These are phyloP conservation scores for Suhomyces bribrorum DNA, from an alignment of 1,139 yeast species.

Conservation along the genomic window DNA sequence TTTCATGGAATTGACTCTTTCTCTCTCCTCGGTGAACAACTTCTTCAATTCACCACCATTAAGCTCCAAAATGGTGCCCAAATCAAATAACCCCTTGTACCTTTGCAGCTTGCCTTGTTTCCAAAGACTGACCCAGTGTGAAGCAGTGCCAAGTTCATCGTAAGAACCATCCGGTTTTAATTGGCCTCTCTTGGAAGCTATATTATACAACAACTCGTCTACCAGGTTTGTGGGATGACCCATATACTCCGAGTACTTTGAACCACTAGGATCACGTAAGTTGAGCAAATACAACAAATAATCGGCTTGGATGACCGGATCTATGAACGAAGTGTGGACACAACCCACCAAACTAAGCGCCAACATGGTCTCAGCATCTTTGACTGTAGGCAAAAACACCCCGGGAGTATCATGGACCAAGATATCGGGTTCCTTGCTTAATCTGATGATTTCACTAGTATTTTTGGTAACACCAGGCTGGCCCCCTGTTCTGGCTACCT, in stretches of 20 bases:
- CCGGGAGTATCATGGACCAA: constrained; percentile 92
- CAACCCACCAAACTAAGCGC: constrained; percentile 76
- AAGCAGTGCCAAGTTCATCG: constrained; percentile 66
- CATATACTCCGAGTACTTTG: constrained; percentile 48
- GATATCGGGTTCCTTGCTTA: constrained; percentile 64
- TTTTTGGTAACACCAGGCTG: constrained; percentile 88
- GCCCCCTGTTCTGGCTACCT: constrained; percentile 85
- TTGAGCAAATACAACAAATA: constrained; percentile 76
- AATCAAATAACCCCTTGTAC: constrained; percentile 40
- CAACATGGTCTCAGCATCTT: constrained; percentile 69
- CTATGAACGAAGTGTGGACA: constrained; percentile 68
- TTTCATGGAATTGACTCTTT: constrained; percentile 30
- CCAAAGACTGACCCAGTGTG: constrained; percentile 69
- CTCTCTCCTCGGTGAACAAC: constrained; percentile 31
- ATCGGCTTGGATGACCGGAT: constrained; percentile 86
- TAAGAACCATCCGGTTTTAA: constrained; percentile 34
- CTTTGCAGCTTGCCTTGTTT: constrained; percentile 52
- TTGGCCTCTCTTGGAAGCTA: constrained; percentile 48
- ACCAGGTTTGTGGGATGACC: constrained; percentile 75
- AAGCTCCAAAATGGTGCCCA: constrained; percentile 34
- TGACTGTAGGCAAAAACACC: constrained; percentile 76
- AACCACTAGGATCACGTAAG: constrained; percentile 53
- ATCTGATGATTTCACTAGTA: constrained; percentile 73
- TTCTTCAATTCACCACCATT: constrained; percentile 28
- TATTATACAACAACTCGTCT: constrained; percentile 56